phyloP scores from a whole-genome alignment of 495 filamentous ascomycete genomes.

The Talaromyces stipitatus region DNA sequence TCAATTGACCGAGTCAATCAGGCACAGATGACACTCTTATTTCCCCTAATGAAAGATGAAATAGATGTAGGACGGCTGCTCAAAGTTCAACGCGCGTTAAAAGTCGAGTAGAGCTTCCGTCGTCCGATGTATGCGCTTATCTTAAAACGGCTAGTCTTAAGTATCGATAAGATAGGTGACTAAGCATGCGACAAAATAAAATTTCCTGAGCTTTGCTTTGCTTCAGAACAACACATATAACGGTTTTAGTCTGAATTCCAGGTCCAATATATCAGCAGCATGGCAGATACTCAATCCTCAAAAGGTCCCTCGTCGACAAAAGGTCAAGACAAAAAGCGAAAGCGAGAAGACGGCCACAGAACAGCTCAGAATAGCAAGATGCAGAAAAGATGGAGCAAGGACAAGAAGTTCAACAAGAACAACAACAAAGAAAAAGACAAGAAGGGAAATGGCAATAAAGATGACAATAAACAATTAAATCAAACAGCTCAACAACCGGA shows the following conservation, averaged over 20 bases:
- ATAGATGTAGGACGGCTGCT: not conserved
- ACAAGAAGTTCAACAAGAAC: slow-evolving; percentile 1
- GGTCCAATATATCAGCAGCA: not conserved
- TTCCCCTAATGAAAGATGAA: not conserved
- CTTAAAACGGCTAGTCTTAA: slow-evolving; percentile 12
- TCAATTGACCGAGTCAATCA: not conserved
- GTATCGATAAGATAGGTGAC: slow-evolving; percentile 31
- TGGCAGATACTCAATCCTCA: not conserved
- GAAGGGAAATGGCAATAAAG: not conserved
- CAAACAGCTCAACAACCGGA: slow-evolving; percentile 52
- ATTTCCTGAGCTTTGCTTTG: slow-evolving; percentile 1
- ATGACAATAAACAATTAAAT: not conserved
- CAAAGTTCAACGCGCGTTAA: not conserved
- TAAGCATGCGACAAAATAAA: slow-evolving; percentile 14
- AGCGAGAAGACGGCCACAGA: not conserved
- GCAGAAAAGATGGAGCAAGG: not conserved
- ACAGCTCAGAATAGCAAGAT: slow-evolving; percentile 2
- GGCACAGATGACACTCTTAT: not conserved
- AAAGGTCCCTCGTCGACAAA: not conserved
- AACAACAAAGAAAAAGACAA: not conserved
- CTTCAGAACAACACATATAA: not conserved
- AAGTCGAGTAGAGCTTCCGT: slow-evolving; percentile 12
- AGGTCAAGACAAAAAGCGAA: slow-evolving; percentile 2
- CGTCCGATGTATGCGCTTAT: not conserved
- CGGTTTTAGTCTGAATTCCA: not conserved